These are phyloP conservation scores for Annulohypoxylon bovei DNA, from an alignment of 495 filamentous ascomycete genomes.

Conservation along the genomic window DNA sequence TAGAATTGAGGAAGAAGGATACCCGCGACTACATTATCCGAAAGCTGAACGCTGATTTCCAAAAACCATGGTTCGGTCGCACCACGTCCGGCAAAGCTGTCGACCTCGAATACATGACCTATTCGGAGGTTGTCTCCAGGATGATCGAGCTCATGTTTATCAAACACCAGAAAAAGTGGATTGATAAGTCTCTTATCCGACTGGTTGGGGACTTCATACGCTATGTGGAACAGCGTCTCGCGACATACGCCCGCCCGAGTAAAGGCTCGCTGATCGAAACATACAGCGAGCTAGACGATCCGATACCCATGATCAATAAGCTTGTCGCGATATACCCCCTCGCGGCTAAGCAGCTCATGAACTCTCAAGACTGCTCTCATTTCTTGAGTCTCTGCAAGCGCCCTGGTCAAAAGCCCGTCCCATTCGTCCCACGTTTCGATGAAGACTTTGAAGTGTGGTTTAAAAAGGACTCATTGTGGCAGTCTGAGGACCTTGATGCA, in stretches of 20 bases:
- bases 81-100: conserved; percentile 76
- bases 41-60: conserved; percentile 88
- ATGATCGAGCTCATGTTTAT: conserved; percentile 92
- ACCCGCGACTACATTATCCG: conserved; percentile 82
- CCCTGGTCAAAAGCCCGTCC: conserved; percentile 84
- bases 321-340: conserved; percentile 75
- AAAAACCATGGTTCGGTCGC: conserved; percentile 90
- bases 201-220: conserved; percentile 86
- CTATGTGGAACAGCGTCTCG: conserved; percentile 84
- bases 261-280: conserved; percentile 72
- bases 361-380: conserved; percentile 84
- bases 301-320: conserved; percentile 70
- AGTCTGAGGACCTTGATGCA: conserved; percentile 86
- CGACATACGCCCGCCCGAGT: conserved; percentile 53
- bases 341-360: conserved; percentile 77
- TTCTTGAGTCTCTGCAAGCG: conserved; percentile 84
- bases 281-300: conserved; percentile 76
- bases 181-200: conserved; percentile 74
- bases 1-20: conserved; percentile 78
- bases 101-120: conserved; percentile 90
- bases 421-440: conserved; percentile 83
- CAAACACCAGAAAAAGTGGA: conserved; percentile 83
- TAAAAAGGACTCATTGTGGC: conserved; percentile 94
- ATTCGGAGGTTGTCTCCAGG: conserved; percentile 78
- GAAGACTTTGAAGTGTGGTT: conserved; percentile 91